Evolutionary conservation across 163 green algal species (phyloP).

Genomic region (Chloromonas sp.): DNA sequence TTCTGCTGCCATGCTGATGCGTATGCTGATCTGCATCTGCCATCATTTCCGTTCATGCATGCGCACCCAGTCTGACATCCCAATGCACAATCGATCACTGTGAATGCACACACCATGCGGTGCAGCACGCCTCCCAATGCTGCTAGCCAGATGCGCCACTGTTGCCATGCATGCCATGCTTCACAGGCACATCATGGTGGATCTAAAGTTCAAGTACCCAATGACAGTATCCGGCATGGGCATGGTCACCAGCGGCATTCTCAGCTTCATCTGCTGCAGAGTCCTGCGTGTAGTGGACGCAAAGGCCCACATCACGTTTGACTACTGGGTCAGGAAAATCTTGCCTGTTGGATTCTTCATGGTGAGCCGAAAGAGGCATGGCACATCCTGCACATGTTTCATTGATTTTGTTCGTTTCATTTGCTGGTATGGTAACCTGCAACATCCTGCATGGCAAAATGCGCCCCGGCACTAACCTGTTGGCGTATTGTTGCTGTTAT

Average conservation of each 20-base stretch:
- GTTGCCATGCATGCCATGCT: not conserved
- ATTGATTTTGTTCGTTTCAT: too few relatives aligned
- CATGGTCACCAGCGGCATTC: slow-evolving; percentile 61
- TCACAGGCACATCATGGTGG: slow-evolving; percentile 42
- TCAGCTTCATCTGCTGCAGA: slow-evolving; percentile 55
- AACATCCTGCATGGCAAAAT: too few relatives aligned
- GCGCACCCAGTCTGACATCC: too few relatives aligned
- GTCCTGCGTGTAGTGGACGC: slow-evolving; percentile 56
- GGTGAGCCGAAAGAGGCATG: slow-evolving; percentile 9
- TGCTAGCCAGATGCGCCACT: slow-evolving; percentile 35
- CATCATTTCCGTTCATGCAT: too few relatives aligned
- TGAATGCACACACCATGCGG: slow-evolving; percentile 7
- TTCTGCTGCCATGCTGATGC: too few relatives aligned
- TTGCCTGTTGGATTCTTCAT: slow-evolving; percentile 82
- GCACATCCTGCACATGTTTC: too few relatives aligned
- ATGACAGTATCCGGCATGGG: slow-evolving; percentile 50
- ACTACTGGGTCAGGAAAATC: slow-evolving; percentile 48
- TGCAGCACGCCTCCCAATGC: slow-evolving; percentile 46
- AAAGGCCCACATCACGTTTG: slow-evolving; percentile 36
- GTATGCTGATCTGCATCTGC: too few relatives aligned
- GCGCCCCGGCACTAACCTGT: too few relatives aligned
- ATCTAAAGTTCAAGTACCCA: slow-evolving; percentile 48
- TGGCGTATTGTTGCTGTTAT: too few relatives aligned
- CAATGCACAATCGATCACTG: too few relatives aligned
- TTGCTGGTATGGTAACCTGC: too few relatives aligned